Percentiles rank a stretch among this genome's conserved stretches.
Evolutionary conservation across 75 land plant species (phyloP).

Genomic region (Sequoiadendron giganteum): DNA sequence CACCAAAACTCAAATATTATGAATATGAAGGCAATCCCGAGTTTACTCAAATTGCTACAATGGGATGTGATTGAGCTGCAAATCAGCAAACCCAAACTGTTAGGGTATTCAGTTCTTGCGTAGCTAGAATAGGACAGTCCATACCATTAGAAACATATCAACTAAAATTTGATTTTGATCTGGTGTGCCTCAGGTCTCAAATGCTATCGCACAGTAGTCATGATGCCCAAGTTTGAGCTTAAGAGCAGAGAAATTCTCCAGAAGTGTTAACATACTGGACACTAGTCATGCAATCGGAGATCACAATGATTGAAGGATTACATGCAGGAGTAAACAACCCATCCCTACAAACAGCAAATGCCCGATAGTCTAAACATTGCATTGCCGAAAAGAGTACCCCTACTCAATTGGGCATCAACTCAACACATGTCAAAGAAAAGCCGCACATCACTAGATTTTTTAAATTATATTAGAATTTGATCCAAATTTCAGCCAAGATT

Average conservation of each 20-base stretch:
- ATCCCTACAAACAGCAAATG: neutral
- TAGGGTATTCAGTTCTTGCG: neutral
- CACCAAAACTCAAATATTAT: neutral
- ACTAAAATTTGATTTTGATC: neutral
- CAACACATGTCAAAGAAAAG: neutral
- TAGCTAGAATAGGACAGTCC: neutral
- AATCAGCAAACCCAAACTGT: neutral
- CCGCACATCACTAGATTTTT: neutral
- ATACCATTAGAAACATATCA: no score
- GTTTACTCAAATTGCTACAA: neutral
- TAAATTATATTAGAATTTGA: neutral
- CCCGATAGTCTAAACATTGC: neutral
- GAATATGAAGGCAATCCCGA: neutral
- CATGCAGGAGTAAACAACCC: no score
- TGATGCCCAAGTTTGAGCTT: neutral
- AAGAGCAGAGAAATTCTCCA: neutral
- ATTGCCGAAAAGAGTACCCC: neutral
- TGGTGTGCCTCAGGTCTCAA: neutral
- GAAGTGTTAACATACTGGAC: neutral
- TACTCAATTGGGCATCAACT: neutral
- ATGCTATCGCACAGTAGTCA: neutral
- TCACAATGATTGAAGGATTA: no score
- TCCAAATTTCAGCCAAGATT: neutral
- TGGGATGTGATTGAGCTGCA: neutral
- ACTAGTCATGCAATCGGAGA: no score